Percentiles rank a stretch among this genome's conserved stretches.
phyloP scores from a whole-genome alignment of 306 rosid species.

The Alnus rubra region DNA sequence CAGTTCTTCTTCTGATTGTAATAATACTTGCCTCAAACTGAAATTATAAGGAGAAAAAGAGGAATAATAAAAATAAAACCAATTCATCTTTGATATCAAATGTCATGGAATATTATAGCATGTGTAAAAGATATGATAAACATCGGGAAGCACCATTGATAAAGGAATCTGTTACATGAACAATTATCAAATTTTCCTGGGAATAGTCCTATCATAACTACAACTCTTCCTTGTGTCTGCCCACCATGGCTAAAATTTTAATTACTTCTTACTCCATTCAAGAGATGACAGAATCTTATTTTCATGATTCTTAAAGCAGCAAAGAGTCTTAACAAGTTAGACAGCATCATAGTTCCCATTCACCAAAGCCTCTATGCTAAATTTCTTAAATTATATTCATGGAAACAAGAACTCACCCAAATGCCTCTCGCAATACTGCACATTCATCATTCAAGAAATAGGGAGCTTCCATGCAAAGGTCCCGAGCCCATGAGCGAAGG shows the following conservation, averaged over 20 bases:
- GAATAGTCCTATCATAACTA: not conserved
- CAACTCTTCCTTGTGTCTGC: not conserved
- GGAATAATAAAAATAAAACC: not conserved
- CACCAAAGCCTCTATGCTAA: no score
- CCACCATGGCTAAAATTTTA: not conserved
- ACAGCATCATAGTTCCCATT: not conserved
- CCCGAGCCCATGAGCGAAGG: constrained; percentile 36
- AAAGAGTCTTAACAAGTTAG: not conserved
- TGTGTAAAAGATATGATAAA: not conserved
- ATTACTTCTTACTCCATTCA: not conserved
- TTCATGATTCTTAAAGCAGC: not conserved
- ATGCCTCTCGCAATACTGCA: constrained; percentile 35
- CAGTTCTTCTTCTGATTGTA: constrained; percentile 41
- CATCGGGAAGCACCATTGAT: not conserved
- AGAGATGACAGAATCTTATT: not conserved
- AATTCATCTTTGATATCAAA: not conserved
- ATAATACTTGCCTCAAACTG: constrained; percentile 35
- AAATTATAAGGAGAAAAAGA: not conserved
- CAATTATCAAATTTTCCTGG: not conserved
- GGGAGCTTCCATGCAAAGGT: constrained; percentile 26
- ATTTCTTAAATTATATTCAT: no score
- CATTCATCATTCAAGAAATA: constrained; percentile 39
- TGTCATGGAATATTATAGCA: not conserved
- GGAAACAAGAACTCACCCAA: constrained; percentile 33
- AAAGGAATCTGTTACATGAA: no score